Base-by-base conservation (phyloP, 2,329 filamentous ascomycete species). In the Colletotrichum lindemuthianum region DNA sequence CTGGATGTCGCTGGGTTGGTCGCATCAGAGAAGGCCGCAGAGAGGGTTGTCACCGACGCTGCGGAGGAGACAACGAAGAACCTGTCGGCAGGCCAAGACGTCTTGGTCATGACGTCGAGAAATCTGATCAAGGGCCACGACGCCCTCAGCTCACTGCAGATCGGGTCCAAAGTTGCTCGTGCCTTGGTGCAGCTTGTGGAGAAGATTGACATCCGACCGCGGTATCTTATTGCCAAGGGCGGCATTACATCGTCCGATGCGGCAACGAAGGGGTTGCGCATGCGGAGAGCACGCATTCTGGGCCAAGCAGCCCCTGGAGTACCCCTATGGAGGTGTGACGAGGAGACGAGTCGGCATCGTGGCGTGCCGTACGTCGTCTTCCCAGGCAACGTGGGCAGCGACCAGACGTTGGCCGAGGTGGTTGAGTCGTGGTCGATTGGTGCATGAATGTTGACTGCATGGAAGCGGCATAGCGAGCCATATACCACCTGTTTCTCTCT, bases 161-260 rank as follows among this genome's bases (percentile, higher is more conserved):
- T 88, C 58, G 85, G 86, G 0, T 77, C 80, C 1, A 78, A 76
- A 0, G 80, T 88, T 9, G 85, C 85, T 0, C 74, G 76, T 8
- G 79, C 81, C 0, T 72, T 88, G 16, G 86, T 88, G 0, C 73
- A 73, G 2, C 82, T 88, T 45, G 68, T 88, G 1, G 74, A 76
- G 8, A 70, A 72, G 1, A 73, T 88, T 8, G 73, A 81, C 11
- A 77, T 81, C 8, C 77, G 80, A 37, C 85, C 85, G 2, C 73
- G 84, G 49, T 88, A 87, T 68, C 74, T 88, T 2, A 85, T 88
- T 70, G 84, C 85, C 0, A 88, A 85, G 72, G 85, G 86, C 0
- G 86, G 86, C 9, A 88, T 88, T 47, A 88, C 86, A 0, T 85
- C 82, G 0, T 86, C 84, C 0, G 85, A 88, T 54, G 83, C 84